Base-by-base conservation (phyloP, 2,329 filamentous ascomycete genomes). In the Albifimbria verrucaria region DNA sequence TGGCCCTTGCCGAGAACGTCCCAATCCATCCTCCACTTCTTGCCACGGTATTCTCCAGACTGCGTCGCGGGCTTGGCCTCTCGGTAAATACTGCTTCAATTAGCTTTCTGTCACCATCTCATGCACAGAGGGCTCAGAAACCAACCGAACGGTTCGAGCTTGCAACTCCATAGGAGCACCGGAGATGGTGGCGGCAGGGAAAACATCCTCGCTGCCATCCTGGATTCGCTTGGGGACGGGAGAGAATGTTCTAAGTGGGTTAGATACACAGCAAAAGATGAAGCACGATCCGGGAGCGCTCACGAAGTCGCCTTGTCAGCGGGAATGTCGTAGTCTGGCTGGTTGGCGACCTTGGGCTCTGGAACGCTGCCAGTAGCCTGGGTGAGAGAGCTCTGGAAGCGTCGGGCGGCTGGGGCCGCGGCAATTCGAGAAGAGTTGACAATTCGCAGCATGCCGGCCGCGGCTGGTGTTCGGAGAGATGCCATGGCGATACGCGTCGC, bases 1-100 rank as follows among this genome's bases (percentile, higher is more conserved):
- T 97, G 90, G 56, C 94, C 94, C 77, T 95, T 97, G 64, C 81
- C 75, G 26, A 97, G 80, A 48, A 96, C 85, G 70, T 99, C 94
- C 94, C 94, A 99, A 72, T 99, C 94, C 92, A 99, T 95, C 49
- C 92, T 88, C 94, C 94, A 99, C 66, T 88, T 83, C 68, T 89
- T 85, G 52, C 83, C 77, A 68, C 90, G 86, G 89, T 90, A 96
- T 64, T 85, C 83, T 59, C 94, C 93, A 28, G 93, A 97, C 75
- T 99, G 94, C 43, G 93, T 97, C 32, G 94, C 93, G n/a, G 94
- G 86, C 77, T 99, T 99, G 53, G 90, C 69, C 48, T 92, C 91
- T 65, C 88, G 86, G 79, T 89, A 97, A 74, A 99, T 99, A 67
- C 93, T 97, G 67, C 12, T 45, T 15, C 48, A 26, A 17, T 28